These are phyloP conservation scores for Solanum hybrid DNA, from an alignment of 305 asterid species.

Conservation along the genomic window DNA sequence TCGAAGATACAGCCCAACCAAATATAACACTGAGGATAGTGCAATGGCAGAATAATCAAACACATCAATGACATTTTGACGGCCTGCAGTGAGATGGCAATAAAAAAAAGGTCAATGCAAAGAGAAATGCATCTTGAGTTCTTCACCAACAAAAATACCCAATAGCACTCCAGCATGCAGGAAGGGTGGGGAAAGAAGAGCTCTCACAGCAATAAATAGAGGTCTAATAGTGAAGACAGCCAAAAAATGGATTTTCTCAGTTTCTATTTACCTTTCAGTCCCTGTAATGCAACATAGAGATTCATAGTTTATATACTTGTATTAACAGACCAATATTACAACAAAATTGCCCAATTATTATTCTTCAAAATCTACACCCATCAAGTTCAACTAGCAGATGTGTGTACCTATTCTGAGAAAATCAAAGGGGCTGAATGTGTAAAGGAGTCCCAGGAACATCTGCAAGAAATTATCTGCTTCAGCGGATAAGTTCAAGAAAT, in stretches of 20 bases:
- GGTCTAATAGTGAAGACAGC: background rate
- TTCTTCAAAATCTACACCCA: background rate
- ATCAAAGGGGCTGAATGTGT: conserved; percentile 58
- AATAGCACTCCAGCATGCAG: background rate
- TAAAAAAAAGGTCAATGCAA: background rate
- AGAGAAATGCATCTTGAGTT: background rate
- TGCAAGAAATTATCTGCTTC: conserved; percentile 24
- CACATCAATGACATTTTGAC: conserved; percentile 30
- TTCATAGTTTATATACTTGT: background rate
- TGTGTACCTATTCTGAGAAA: conserved; percentile 55
- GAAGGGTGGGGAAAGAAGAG: background rate
- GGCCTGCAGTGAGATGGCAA: conserved; percentile 31
- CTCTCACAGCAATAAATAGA: background rate
- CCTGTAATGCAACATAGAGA: background rate
- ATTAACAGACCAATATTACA: background rate
- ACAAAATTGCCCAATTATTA: background rate
- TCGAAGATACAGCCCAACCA: conserved; percentile 37
- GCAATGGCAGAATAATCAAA: conserved; percentile 48
- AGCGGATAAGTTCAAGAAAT: background rate
- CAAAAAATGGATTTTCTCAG: background rate
- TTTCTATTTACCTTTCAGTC: background rate
- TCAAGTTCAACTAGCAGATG: background rate
- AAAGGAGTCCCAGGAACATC: conserved; percentile 57
- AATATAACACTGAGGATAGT: conserved; percentile 37
- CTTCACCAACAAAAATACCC: background rate